A percentile compares a stretch with the other conserved stretches of the same genome.
Evolutionary conservation across 257 asterid species (phyloP).

Genomic region (Prunella vulgaris): DNA sequence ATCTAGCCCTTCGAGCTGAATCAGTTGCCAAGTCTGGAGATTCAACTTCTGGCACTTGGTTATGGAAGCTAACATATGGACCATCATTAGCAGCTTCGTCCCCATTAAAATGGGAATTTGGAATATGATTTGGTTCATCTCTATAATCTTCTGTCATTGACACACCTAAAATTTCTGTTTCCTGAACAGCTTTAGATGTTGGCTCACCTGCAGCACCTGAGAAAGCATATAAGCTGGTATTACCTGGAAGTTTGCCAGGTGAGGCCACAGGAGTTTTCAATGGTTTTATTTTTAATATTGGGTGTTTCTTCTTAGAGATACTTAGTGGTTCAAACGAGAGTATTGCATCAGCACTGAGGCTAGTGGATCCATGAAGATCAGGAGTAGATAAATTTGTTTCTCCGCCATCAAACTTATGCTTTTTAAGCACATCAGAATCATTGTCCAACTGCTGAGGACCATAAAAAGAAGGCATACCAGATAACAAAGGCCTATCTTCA

Average conservation of each 20-base stretch:
- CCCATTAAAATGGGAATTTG: constrained; percentile 24
- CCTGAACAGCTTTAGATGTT: constrained; percentile 33
- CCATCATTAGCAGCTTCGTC: constrained; percentile 32
- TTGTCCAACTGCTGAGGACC: constrained; percentile 25
- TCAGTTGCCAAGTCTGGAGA: constrained; percentile 68
- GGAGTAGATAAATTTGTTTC: constrained; percentile 30
- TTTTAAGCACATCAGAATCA: constrained; percentile 26
- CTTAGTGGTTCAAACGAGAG: constrained; percentile 29
- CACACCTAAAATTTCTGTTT: constrained; percentile 20
- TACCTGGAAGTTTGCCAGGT: constrained; percentile 21
- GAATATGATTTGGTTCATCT: constrained; percentile 27
- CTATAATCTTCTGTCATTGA: constrained; percentile 20
- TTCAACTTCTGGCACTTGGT: constrained; percentile 36
- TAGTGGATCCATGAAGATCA: constrained; percentile 28
- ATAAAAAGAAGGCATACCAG: constrained; percentile 21
- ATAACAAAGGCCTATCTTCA: constrained; percentile 31
- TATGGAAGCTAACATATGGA: constrained; percentile 30
- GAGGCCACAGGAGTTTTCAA: constrained; percentile 35
- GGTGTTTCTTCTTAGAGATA: constrained; percentile 42
- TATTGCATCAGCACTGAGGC: constrained; percentile 21
- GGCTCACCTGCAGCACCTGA: constrained; percentile 31
- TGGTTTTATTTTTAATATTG: constrained; percentile 54
- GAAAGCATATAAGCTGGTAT: constrained; percentile 23
- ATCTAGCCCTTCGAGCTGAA: constrained; percentile 66
- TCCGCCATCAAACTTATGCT: constrained; percentile 24